Evolutionary conservation across 2,329 filamentous ascomycete species (phyloP).

Genomic region (Aureobasidium mangrovei): DNA sequence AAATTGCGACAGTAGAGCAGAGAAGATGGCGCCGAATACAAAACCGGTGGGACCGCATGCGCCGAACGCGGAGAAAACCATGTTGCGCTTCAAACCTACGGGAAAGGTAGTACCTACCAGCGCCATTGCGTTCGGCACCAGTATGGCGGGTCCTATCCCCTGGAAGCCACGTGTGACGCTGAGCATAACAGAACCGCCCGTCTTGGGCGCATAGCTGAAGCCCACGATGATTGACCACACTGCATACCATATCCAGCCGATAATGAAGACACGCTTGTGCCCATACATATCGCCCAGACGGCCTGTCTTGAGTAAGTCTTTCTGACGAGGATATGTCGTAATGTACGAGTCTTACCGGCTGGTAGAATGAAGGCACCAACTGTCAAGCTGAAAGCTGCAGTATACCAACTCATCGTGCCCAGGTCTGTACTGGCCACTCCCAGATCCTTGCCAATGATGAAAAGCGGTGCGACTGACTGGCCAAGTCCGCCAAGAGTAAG

Average conservation of each 20-base stretch:
- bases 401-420: conserved; percentile 36
- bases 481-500: conserved; percentile 15
- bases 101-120: conserved; percentile 28
- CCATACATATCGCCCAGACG: conserved; percentile 37
- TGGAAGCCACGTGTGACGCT: conserved; percentile 32
- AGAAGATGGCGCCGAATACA: conserved; percentile 27
- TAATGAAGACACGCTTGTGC: conserved; percentile 33
- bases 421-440: conserved; percentile 30
- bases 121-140: conserved; percentile 32
- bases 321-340: neutral
- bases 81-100: conserved; percentile 30
- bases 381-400: conserved; percentile 35
- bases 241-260: conserved; percentile 33
- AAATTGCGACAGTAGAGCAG: conserved; percentile 26
- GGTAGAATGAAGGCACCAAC: conserved; percentile 40
- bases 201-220: conserved; percentile 27
- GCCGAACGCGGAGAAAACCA: conserved; percentile 31
- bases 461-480: conserved; percentile 31
- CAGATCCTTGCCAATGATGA: conserved; percentile 39
- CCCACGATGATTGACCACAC: conserved; percentile 33
- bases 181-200: conserved; percentile 25
- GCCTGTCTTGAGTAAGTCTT: conserved; percentile 15
- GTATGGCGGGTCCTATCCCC: conserved; percentile 30
- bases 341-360: conserved; percentile 20
- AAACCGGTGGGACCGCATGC: conserved; percentile 29